Evolutionary conservation across 345 rosid species (phyloP), one percentile per base, ranked within the genome.

Genomic region (Corchorus olitorius): DNA sequence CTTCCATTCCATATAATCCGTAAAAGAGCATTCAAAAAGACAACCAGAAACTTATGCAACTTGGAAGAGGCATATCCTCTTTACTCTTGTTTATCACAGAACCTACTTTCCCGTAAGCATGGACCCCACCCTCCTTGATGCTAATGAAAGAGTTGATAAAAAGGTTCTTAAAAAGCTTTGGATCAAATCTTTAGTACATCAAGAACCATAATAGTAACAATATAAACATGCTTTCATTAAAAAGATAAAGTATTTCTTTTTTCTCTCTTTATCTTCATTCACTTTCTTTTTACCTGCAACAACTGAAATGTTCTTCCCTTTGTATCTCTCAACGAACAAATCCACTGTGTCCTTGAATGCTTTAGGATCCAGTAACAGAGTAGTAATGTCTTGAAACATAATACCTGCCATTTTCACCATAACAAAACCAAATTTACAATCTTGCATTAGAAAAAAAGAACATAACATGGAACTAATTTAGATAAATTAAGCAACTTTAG

Each of bases 321-420:
- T 86, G 89, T 89, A 97, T 58, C 99, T 83, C 91, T 97, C 98
- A 41, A 94, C 95, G 76, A 97, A 94, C 82, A 97, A 76, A 79
- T 94, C 98, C 75, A 97, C 79, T 35, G 99, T 87, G 74, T 92
- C 98, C 87, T 90, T 97, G 85, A 97, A 97, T 15, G 97, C 94
- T 76, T 88, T 82, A 22, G 95, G 93, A 85, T 97, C 93, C 84
- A 94, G 86, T 70, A 97, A 82, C 61, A 94, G 91, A 33, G 98
- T 91, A 37, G 99, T 94, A 78, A 97, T 90, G 83, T 97, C 99
- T 78, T 92, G 98, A 80, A 97, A 97, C 97, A 92, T 94, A 33
- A 94, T 94, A 67, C 98, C 98, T 97, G 87, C 81, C 80, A 79
- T 63, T 70, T 63, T 48, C 20, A 56, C 60, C 68, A 37, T 71